These are phyloP conservation scores for Sclerotinia spermophila DNA, from an alignment of 2,329 filamentous ascomycete species.

Conservation along the genomic window DNA sequence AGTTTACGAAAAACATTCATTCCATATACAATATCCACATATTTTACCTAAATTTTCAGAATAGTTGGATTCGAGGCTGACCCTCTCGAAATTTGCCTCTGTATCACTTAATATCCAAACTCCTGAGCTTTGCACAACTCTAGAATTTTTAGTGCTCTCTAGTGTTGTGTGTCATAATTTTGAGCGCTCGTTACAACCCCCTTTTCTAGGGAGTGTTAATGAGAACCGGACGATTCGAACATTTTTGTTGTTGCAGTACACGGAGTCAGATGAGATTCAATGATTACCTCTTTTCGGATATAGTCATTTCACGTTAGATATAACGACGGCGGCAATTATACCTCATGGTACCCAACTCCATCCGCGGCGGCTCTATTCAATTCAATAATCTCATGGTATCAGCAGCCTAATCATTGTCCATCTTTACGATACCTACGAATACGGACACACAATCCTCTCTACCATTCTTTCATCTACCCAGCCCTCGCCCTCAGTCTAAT, in stretches of 20 bases:
- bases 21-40: background rate
- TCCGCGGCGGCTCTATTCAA: too few species aligned
- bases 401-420: too few species aligned
- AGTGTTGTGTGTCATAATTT: fast-evolving
- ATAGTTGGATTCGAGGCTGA: fast-evolving
- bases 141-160: fast-evolving
- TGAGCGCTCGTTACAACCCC: fast-evolving
- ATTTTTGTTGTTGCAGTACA: too few species aligned
- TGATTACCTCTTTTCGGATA: fast-evolving
- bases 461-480: background rate
- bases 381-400: too few species aligned
- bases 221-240: too few species aligned
- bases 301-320: background rate
- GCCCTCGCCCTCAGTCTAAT: background rate
- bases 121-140: background rate
- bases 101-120: background rate
- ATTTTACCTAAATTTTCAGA: background rate
- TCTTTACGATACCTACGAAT: too few species aligned
- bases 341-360: too few species aligned
- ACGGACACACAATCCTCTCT: slow-evolving; percentile 36
- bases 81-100: background rate
- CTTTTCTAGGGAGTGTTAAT: fast-evolving
- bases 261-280: too few species aligned
- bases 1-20: background rate
- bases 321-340: too few species aligned